phyloP scores from a whole-genome alignment of 2,329 filamentous ascomycete species.

The Paraphaeosphaeria minitans region DNA sequence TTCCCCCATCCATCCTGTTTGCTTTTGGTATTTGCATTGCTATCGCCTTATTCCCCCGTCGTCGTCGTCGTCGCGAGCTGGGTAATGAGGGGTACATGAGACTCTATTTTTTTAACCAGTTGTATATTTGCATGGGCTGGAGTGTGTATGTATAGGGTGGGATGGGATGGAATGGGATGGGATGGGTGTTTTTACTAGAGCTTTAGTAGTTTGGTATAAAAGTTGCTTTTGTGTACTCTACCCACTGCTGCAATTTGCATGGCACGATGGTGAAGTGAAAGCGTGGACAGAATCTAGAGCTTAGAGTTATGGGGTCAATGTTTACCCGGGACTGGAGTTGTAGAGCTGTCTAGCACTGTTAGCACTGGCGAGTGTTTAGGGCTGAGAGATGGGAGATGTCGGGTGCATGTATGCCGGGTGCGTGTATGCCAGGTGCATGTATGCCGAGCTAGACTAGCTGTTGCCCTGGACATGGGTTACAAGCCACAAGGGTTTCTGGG shows the following conservation, averaged over 20 bases:
- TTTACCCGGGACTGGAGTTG: no score
- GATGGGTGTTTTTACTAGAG: constrained; percentile 10
- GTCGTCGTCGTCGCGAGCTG: not conserved
- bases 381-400: not conserved
- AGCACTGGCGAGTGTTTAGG: no score
- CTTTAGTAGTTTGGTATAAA: constrained; percentile 28
- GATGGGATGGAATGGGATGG: constrained; percentile 10
- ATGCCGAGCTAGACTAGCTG: not conserved
- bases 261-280: no score
- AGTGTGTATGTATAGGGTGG: constrained; percentile 37
- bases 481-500: not conserved
- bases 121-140: constrained; percentile 36
- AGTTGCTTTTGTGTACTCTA: constrained; percentile 21
- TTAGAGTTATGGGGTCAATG: no score
- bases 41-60: constrained; percentile 14
- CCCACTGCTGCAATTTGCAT: no score
- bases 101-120: not conserved
- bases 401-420: not conserved
- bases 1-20: not conserved
- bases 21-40: constrained; percentile 6
- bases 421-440: not conserved
- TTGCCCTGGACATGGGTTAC: not conserved
- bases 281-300: no score
- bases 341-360: not conserved
- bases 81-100: not conserved